Conservation (phyloP, 2,329 filamentous ascomycete species). For the Penicillium sp. region DNA sequence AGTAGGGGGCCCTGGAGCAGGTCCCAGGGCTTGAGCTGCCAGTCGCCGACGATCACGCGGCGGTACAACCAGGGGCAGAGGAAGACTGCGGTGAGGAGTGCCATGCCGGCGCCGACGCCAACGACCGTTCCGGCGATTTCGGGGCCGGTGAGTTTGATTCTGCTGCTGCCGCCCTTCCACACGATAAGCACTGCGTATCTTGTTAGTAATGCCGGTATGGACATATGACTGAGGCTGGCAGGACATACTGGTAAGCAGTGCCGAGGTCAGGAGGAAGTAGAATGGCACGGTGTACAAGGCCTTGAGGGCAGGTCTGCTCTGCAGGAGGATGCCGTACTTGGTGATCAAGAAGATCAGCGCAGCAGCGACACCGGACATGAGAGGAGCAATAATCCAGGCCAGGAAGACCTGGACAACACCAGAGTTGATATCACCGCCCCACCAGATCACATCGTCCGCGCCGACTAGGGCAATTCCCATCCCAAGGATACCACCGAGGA, state of each 20-base stretch:
- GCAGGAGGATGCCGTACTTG: constrained; percentile 22
- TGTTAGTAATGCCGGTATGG: background rate
- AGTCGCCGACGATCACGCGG: constrained; percentile 21
- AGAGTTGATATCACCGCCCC: constrained; percentile 27
- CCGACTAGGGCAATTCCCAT: constrained; percentile 26
- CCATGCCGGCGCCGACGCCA: constrained; percentile 21
- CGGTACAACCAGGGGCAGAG: constrained; percentile 26
- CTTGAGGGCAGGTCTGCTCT: constrained; percentile 16
- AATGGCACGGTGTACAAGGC: constrained; percentile 22
- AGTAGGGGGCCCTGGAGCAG: constrained; percentile 22
- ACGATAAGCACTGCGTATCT: constrained; percentile 26
- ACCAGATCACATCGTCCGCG: constrained; percentile 21
- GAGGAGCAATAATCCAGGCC: constrained; percentile 26
- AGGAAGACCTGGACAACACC: constrained; percentile 28
- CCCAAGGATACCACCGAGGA: constrained; percentile 26
- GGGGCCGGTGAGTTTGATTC: constrained; percentile 17
- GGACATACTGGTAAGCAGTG: constrained; percentile 22
- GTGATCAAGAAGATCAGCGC: constrained; percentile 25
- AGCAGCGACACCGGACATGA: constrained; percentile 20
- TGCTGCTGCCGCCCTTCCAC: constrained; percentile 25
- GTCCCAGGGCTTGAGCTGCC: constrained; percentile 22
- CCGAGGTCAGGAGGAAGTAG: constrained; percentile 24
- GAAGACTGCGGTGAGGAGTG: constrained; percentile 16
- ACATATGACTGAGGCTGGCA: background rate
- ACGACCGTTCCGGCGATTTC: constrained; percentile 22